Conservation (phyloP, 257 asterid genomes). For the Gentiana macrophylla region DNA sequence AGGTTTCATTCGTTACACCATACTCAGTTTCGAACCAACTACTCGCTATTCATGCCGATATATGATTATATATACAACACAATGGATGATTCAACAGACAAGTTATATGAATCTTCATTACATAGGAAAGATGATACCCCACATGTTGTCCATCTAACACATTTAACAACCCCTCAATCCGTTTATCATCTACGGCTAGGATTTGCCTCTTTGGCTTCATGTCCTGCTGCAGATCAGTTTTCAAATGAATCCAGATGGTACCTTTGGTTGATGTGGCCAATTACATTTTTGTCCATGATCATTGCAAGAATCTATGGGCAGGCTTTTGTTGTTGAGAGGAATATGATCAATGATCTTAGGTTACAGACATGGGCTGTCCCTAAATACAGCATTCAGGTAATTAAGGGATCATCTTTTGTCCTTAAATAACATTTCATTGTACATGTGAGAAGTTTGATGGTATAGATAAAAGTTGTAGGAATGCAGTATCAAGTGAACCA, state of each 20-base stretch:
- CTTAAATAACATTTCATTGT: background rate
- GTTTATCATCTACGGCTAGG: conserved; percentile 69
- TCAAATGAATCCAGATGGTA: conserved; percentile 38
- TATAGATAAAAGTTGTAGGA: no score
- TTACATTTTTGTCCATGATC: conserved; percentile 60
- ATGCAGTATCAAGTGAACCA: no score
- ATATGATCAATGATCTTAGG: conserved; percentile 48
- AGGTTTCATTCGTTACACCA: conserved; percentile 93
- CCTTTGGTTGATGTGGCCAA: conserved; percentile 73
- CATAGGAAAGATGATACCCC: conserved; percentile 44
- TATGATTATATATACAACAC: conserved; percentile 75
- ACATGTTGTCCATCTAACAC: conserved; percentile 67
- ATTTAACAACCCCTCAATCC: conserved; percentile 69
- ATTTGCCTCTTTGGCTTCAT: conserved; percentile 61
- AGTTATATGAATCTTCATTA: conserved; percentile 46
- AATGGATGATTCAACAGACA: conserved; percentile 56
- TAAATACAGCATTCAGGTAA: conserved; percentile 53
- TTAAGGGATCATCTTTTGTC: conserved; percentile 4
- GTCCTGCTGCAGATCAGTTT: conserved; percentile 24
- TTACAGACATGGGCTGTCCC: conserved; percentile 83
- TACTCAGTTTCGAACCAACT: conserved; percentile 85
- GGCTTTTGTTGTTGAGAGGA: conserved; percentile 58
- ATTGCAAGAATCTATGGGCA: conserved; percentile 49
- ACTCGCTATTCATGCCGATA: conserved; percentile 87
- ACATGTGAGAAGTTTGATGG: no score